These are phyloP conservation scores for Pulveroboletus ravenelii DNA, from an alignment of 768 basidiomycete genomes.

Conservation along the genomic window DNA sequence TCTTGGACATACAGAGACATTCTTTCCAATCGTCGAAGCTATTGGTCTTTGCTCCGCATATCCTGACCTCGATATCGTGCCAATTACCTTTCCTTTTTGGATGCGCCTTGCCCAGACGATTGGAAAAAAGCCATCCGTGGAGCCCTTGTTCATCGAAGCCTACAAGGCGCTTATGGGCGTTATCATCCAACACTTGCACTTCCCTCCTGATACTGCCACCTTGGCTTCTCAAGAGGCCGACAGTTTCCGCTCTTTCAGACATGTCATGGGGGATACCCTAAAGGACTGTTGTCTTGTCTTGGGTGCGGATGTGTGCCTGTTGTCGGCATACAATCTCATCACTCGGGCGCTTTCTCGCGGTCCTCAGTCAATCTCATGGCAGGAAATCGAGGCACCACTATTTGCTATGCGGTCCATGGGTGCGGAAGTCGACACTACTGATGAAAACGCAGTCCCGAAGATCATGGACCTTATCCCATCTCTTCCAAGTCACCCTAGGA, in stretches of 20 bases:
- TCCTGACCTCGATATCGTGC: conserved; percentile 91
- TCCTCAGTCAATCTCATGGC: conserved; percentile 69
- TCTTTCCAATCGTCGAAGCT: conserved; percentile 93
- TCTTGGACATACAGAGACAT: conserved; percentile 84
- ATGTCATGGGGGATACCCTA: conserved; percentile 98
- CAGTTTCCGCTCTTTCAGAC: conserved; percentile 90
- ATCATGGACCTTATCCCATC: conserved; percentile 93
- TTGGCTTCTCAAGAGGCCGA: conserved; percentile 84
- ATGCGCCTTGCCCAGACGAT: conserved; percentile 91
- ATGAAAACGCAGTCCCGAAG: conserved; percentile 85
- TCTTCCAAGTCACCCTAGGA: conserved; percentile 83
- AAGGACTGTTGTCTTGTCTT: conserved; percentile 98
- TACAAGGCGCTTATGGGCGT: conserved; percentile 80
- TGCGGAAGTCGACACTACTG: conserved; percentile 79
- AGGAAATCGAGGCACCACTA: conserved; percentile 94
- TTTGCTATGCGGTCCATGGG: conserved; percentile 99
- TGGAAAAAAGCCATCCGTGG: conserved; percentile 66
- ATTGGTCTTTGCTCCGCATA: conserved; percentile 92
- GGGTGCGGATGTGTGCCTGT: conserved; percentile 78
- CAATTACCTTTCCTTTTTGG: conserved; percentile 98
- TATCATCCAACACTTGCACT: conserved; percentile 88
- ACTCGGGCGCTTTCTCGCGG: conserved; percentile 63
- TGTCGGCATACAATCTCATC: conserved; percentile 78
- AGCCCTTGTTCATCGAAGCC: conserved; percentile 75
- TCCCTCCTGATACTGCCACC: conserved; percentile 66